Evolutionary conservation across 164 flowering plant genomes (phyloP).

Genomic region (Echeveria elegans): DNA sequence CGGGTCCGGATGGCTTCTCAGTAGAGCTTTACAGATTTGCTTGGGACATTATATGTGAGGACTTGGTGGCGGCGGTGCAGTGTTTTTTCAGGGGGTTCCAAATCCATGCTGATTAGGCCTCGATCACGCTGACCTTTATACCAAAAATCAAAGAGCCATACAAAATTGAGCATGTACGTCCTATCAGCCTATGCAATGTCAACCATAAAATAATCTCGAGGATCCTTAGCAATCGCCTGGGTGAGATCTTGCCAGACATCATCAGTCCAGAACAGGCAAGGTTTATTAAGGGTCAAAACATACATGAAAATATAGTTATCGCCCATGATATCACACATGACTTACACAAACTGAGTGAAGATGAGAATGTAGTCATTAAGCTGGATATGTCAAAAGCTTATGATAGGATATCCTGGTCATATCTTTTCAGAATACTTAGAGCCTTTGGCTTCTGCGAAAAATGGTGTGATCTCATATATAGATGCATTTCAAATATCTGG

Average conservation of each 20-base stretch:
- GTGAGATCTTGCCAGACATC: not conserved
- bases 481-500: not conserved
- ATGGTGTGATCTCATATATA: not conserved
- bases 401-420: not conserved
- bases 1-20: not conserved
- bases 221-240: not conserved
- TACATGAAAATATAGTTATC: not conserved
- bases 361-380: not conserved
- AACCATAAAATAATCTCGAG: not conserved
- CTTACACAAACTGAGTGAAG: not conserved
- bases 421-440: not conserved
- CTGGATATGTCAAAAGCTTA: not conserved
- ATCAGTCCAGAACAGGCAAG: not conserved
- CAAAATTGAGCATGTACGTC: not conserved
- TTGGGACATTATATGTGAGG: not conserved
- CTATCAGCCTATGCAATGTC: constrained; percentile 3
- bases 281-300: not conserved
- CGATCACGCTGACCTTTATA: too few species aligned
- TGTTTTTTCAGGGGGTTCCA: not conserved
- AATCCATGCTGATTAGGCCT: not conserved
- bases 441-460: not conserved
- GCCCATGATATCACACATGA: not conserved
- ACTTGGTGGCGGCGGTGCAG: not conserved
- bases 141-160: not conserved
- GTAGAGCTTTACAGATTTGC: not conserved